These are phyloP conservation scores for Pichia sp. DNA, from an alignment of 1,139 yeast genomes.

Conservation along the genomic window DNA sequence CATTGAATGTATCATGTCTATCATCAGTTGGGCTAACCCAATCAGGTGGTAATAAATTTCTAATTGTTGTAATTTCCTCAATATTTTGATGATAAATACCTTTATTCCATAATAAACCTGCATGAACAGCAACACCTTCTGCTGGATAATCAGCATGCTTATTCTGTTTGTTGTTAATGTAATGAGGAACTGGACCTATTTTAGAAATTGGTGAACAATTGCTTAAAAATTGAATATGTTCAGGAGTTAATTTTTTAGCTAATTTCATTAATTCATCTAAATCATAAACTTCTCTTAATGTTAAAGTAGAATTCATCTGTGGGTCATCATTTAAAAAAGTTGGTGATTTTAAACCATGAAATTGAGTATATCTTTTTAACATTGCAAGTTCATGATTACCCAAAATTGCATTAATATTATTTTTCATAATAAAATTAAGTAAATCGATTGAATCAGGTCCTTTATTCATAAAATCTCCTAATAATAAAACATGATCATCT, in stretches of 20 bases:
- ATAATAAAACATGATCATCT: slow-evolving; percentile 55
- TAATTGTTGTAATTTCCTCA: slow-evolving; percentile 52
- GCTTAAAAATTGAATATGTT: slow-evolving; percentile 53
- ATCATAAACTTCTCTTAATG: slow-evolving; percentile 26
- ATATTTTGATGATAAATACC: slow-evolving; percentile 55
- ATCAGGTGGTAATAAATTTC: slow-evolving; percentile 54
- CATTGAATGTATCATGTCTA: slow-evolving; percentile 41
- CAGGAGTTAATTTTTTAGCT: slow-evolving; percentile 52
- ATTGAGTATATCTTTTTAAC: slow-evolving; percentile 52
- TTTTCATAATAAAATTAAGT: slow-evolving; percentile 56
- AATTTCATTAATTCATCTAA: slow-evolving; percentile 54
- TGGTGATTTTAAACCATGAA: slow-evolving; percentile 41
- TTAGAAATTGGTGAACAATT: slow-evolving; percentile 57
- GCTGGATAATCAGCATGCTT: slow-evolving; percentile 26
- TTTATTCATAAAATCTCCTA: slow-evolving; percentile 83
- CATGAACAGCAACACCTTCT: slow-evolving; percentile 69
- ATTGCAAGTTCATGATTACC: slow-evolving; percentile 85
- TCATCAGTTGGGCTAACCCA: slow-evolving; percentile 49
- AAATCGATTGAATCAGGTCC: slow-evolving; percentile 74
- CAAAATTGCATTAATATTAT: slow-evolving; percentile 63
- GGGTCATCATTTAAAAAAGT: slow-evolving; percentile 16
- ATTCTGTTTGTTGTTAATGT: slow-evolving; percentile 19
- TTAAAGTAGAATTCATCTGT: slow-evolving; percentile 9
- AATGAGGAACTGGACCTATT: slow-evolving; percentile 54
- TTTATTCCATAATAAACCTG: slow-evolving; percentile 62